Conservation (phyloP, 139 green algal genomes). For the Tetraselmis striata region DNA sequence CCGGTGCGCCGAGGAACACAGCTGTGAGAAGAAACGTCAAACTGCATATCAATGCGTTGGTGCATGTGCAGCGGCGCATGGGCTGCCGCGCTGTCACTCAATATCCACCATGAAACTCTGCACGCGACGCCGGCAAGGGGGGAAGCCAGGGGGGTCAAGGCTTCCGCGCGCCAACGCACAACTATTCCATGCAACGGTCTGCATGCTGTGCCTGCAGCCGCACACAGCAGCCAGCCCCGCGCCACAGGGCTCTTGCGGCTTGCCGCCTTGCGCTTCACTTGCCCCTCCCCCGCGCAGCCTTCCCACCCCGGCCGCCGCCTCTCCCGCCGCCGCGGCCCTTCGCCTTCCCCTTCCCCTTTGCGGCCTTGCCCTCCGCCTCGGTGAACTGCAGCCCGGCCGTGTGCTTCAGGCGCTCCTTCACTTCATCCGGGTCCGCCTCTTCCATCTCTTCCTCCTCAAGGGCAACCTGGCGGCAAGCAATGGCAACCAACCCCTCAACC, state of each 20-base stretch:
- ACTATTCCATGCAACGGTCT: not conserved
- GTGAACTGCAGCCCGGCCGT: not conserved
- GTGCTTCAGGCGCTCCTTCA: slow-evolving; percentile 21
- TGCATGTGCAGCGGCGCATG: not conserved
- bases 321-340: not conserved
- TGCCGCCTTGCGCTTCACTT: slow-evolving; percentile 15
- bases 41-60: not conserved
- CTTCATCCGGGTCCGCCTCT: slow-evolving; percentile 16
- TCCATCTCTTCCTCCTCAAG: slow-evolving; percentile 17
- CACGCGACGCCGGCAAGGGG: not conserved
- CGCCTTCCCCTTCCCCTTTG: slow-evolving; percentile 1
- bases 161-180: not conserved
- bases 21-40: too few relatives aligned
- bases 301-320: not conserved
- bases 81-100: slow-evolving; percentile 8
- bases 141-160: not conserved
- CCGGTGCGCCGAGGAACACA: too few relatives aligned
- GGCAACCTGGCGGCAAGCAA: not conserved
- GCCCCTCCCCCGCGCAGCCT: slow-evolving; percentile 13
- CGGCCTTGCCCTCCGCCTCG: not conserved
- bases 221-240: too few relatives aligned
- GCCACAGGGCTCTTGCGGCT: too few relatives aligned
- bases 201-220: too few relatives aligned
- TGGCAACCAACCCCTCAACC: not conserved
- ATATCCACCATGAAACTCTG: not conserved